Evolutionary conservation across 441 rosid genomes (phyloP).

Genomic region (Gossypium davidsonii): DNA sequence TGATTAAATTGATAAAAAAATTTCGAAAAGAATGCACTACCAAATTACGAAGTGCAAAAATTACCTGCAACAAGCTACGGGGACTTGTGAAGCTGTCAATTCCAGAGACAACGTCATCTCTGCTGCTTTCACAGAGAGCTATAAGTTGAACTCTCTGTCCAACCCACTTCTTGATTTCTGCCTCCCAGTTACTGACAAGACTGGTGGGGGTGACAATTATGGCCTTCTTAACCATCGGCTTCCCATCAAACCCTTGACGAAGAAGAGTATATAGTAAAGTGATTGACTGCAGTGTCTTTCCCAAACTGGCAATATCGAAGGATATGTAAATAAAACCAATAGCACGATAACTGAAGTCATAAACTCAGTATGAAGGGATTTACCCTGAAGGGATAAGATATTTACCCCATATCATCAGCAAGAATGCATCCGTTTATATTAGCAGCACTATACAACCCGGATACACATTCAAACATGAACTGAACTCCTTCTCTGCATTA

Average conservation of each 20-base stretch:
- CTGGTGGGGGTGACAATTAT: conserved; percentile 97
- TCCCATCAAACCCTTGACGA: conserved; percentile 86
- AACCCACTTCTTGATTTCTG: conserved; percentile 92
- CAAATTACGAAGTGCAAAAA: conserved; percentile 12
- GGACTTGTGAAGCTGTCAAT: conserved; percentile 73
- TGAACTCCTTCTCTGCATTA: conserved; percentile 95
- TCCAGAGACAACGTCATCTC: conserved; percentile 88
- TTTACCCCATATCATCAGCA: conserved; percentile 99
- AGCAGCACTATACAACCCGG: conserved; percentile 54
- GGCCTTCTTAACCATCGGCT: conserved; percentile 86
- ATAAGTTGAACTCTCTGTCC: conserved; percentile 82
- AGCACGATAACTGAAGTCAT: not conserved
- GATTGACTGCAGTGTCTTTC: conserved; percentile 96
- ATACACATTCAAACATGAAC: conserved; percentile 94
- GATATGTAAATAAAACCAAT: conserved; percentile 11
- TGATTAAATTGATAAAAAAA: conserved; percentile 21
- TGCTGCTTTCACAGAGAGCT: conserved; percentile 92
- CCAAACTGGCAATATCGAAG: conserved; percentile 59
- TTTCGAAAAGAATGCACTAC: conserved; percentile 11
- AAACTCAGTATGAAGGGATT: conserved; percentile 7
- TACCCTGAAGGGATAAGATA: conserved; percentile 14
- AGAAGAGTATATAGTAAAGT: conserved; percentile 85
- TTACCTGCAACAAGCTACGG: conserved; percentile 65
- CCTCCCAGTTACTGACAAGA: conserved; percentile 99
- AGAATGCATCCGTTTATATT: conserved; percentile 86